Percentiles rank a stretch among this genome's conserved stretches.
Evolutionary conservation across 73 alveolate genomes (phyloP).

Genomic region (Tetrahymena thermophila): DNA sequence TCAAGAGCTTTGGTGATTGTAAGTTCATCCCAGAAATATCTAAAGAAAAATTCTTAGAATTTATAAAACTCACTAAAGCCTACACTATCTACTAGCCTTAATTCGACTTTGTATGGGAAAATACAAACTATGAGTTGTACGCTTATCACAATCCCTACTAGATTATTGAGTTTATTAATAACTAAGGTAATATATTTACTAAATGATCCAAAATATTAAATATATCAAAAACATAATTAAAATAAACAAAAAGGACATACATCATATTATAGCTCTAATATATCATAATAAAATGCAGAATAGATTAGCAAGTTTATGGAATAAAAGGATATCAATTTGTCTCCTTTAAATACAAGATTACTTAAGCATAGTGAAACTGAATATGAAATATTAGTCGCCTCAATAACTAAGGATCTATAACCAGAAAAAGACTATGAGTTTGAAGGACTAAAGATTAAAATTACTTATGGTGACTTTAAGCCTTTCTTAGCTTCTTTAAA

Average conservation of each 20-base stretch:
- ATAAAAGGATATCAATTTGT: conserved; percentile 12
- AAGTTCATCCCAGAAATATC: conserved; percentile 81
- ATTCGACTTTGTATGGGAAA: conserved; percentile 41
- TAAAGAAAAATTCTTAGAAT: conserved; percentile 52
- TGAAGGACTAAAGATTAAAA: conserved; percentile 41
- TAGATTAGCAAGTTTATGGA: conserved; percentile 48
- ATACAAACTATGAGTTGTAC: conserved; percentile 36
- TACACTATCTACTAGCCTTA: conserved; percentile 16
- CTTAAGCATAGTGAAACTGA: conserved; percentile 42
- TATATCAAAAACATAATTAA: neutral
- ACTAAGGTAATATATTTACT: neutral
- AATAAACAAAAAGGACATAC: conserved; percentile 53
- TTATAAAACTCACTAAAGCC: conserved; percentile 46
- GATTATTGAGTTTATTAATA: conserved; percentile 27
- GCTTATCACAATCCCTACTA: conserved; percentile 41
- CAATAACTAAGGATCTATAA: conserved; percentile 12
- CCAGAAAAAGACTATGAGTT: conserved; percentile 9
- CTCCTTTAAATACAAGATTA: conserved; percentile 39
- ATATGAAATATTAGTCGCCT: conserved; percentile 46
- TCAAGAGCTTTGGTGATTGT: conserved; percentile 58
- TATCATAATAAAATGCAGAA: conserved; percentile 43
- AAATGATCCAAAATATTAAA: neutral
- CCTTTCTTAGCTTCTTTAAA: conserved; percentile 59
- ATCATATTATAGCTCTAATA: conserved; percentile 55
- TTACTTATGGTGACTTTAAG: conserved; percentile 78